Base-by-base conservation (phyloP, 371 early-diverging fungal species). In the Mucor piriformis region DNA sequence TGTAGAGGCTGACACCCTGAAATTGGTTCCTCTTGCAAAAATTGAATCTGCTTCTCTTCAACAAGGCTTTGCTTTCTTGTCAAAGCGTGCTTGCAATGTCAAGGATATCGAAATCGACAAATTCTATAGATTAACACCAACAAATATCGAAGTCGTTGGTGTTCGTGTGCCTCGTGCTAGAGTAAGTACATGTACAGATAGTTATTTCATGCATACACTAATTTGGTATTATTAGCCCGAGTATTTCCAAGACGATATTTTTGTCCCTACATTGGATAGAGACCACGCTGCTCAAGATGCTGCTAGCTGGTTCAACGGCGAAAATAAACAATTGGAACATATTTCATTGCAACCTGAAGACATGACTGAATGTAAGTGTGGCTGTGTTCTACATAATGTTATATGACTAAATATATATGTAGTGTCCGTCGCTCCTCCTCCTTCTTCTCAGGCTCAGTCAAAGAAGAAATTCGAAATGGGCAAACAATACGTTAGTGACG, bases 171-270 rank as follows among this genome's bases (percentile, higher is more conserved):
- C 94, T 27, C 69, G 94, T 44, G 83, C 88, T 66, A 81, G 81
- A 54, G 81, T 80, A 72, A 67, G 73, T 53, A 38, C 5, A 37
- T 21, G 21, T 6, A 21, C 6, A 10, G 16, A 6, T 5, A 25
- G n/a, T 24, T 6, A 16, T 29, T 2, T 25, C 18, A 24, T 34
- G 1, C 4, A 34, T 3, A 23, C 35, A 20, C 1, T 5, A 20
- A 23, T 21, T 12, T 5, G 11, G 5, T 32, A 6, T n/a, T 52
- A 33, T 37, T 52, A 88, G 76, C 87, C 85, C 33, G 92, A 93
- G 55, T 91, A 69, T 46, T 94, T 95, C 68, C 94, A 95, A 70
- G 94, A 95, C 63, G 94, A 93, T 46, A 66, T 95, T 13, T 95
- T 83, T 73, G 80, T 88, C 0, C 83, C 77, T 23, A 90, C 93